These are phyloP conservation scores for Aspergillus sp. DNA, from an alignment of 2,329 filamentous ascomycete genomes.

Conservation along the genomic window DNA sequence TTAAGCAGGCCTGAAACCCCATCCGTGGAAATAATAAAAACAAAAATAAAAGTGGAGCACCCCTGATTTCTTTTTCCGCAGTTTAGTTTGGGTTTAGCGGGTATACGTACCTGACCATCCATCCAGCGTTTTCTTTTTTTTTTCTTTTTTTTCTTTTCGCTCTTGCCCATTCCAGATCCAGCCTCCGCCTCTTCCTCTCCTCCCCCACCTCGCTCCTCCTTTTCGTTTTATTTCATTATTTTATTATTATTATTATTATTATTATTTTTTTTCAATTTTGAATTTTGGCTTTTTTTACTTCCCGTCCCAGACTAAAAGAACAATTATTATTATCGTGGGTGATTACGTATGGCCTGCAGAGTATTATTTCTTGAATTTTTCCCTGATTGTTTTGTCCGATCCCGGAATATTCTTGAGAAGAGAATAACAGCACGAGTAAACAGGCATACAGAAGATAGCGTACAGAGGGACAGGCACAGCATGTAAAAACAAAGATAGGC, in stretches of 20 bases:
- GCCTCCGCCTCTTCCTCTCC: conserved; percentile 6
- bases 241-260: not conserved
- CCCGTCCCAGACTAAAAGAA: not conserved
- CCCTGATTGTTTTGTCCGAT: conserved; percentile 8
- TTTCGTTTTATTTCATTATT: conserved; percentile 7
- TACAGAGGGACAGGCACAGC: conserved; percentile 8
- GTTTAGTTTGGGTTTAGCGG: no score
- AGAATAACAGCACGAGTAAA: no score
- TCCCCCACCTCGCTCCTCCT: not conserved
- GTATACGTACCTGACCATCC: no score
- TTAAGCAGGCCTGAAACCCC: no score
- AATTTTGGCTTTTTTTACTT: conserved; percentile 1
- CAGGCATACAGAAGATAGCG: conserved; percentile 2
- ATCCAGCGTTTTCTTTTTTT: no score
- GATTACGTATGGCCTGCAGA: conserved; percentile 6
- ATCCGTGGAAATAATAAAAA: no score
- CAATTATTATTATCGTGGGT: no score
- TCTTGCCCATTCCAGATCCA: conserved; percentile 4
- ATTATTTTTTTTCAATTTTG: no score
- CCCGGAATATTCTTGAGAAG: conserved; percentile 9
- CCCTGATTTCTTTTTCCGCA: no score
- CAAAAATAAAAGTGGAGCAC: no score
- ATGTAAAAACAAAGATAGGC: not conserved
- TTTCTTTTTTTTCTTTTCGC: conserved; percentile 3
- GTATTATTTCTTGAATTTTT: no score